Base-by-base conservation (phyloP, 2,329 filamentous ascomycete genomes). In the Colletotrichum trifolii region DNA sequence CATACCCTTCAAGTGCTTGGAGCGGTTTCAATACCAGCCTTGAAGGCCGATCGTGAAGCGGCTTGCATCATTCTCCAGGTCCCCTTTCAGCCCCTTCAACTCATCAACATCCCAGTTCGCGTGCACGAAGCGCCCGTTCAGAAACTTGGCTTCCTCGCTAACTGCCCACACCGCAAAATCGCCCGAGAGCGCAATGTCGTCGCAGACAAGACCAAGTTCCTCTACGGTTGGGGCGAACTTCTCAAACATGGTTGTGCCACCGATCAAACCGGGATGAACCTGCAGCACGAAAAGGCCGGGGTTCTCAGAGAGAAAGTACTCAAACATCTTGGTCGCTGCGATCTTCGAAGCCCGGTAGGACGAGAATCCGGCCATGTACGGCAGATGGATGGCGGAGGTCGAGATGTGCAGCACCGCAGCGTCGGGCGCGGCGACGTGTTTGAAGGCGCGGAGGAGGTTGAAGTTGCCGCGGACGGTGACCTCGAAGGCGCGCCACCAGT, bases 41-140 rank as follows among this genome's bases (percentile, higher is more conserved):
- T 63, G 35, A 4, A 70, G 5, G 10, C 61, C 61, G 6, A 70
- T 57, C 1, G 60, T 68, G 34, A 67, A 69, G 9, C 54, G 35
- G 8, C 40, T 25, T 12, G 13, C n/a, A 10, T 70, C 57, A 1
- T 35, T 55, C n/a, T 64, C 56, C 34, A 70, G 13, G 9, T 50
- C 50, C 2, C 38, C 66, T 35, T 54, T 61, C 35, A 65, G 56
- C 38, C 54, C 61, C 69, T 80, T 79, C 34, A 85, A 73, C 67
- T 85, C 83, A 35, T 82, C 76, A 0, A 84, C 77, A 70, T 86
- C 84, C 83, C 82, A 86, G n/a, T 81, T 81, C 9, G 77, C 75
- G 77, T 80, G 84, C 1, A 84, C 69, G 13, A 81, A 79, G 36
- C 79, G 81, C 2, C 78, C 75, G 40, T 77, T 79, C 43, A 85